These are phyloP conservation scores for Fusarium aywerte DNA, from an alignment of 2,329 filamentous ascomycete species.

Conservation along the genomic window DNA sequence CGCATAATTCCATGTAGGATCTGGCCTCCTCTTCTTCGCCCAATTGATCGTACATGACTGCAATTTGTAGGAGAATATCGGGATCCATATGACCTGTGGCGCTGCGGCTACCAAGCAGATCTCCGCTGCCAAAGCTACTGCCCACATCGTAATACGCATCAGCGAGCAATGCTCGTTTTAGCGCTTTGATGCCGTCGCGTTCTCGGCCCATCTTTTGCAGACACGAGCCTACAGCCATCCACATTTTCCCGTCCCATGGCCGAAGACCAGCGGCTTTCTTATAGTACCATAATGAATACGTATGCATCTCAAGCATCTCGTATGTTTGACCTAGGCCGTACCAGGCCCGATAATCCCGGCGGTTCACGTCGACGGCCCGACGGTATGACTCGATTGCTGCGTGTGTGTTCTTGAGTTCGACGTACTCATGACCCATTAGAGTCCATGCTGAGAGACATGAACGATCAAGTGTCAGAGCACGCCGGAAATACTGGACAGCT, in stretches of 20 bases:
- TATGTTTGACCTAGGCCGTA: conserved; percentile 97
- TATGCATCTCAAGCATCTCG: conserved; percentile 97
- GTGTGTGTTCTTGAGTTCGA: conserved; percentile 98
- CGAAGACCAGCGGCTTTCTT: conserved; percentile 91
- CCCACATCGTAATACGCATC: conserved; percentile 83
- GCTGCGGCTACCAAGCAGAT: conserved; percentile 60
- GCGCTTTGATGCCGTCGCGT: conserved; percentile 91
- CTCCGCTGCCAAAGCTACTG: conserved; percentile 63
- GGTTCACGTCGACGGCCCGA: conserved; percentile 93
- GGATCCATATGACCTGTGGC: conserved; percentile 78
- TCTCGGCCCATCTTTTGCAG: conserved; percentile 88
- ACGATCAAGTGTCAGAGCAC: conserved; percentile 88
- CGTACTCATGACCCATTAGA: conserved; percentile 98
- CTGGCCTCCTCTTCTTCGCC: conserved; percentile 82
- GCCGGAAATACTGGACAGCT: conserved; percentile 96
- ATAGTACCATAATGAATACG: conserved; percentile 97
- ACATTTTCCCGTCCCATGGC: conserved; percentile 99
- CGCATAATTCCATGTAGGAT: conserved; percentile 94
- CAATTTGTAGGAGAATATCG: conserved; percentile 90
- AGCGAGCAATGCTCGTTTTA: conserved; percentile 90
- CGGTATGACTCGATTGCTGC: conserved; percentile 97
- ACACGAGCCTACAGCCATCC: conserved; percentile 94
- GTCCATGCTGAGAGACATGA: conserved; percentile 96
- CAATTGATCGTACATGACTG: conserved; percentile 84
- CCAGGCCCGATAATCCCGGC: conserved; percentile 97